Evolutionary conservation across 1,284 basidiomycete species (phyloP).

Genomic region (Erythrobasidium hasegawianum): DNA sequence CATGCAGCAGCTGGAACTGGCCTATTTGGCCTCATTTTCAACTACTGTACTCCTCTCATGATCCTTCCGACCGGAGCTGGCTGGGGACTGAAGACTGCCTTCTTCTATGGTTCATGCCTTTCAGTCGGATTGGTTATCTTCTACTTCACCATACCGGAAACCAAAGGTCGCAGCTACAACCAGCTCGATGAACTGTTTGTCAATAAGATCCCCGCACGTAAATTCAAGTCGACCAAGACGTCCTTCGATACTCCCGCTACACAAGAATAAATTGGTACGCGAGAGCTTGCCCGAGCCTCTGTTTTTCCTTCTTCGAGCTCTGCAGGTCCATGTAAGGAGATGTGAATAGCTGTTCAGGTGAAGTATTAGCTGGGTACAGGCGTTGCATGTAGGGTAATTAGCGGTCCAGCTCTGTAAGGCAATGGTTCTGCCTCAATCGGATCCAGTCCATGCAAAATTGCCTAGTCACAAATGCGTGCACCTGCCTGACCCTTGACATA

Average conservation of each 20-base stretch:
- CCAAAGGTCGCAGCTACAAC: background rate
- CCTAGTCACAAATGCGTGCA: no score
- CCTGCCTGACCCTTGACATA: no score
- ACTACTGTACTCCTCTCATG: slow-evolving; percentile 36
- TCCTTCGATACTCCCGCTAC: background rate
- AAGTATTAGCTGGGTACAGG: no score
- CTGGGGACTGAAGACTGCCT: slow-evolving; percentile 31
- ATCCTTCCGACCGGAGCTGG: slow-evolving; percentile 21
- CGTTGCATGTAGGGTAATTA: no score
- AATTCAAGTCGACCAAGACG: slow-evolving; percentile 25
- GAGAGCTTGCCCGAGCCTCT: no score
- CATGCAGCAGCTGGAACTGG: slow-evolving; percentile 29
- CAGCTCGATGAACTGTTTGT: slow-evolving; percentile 42
- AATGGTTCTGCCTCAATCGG: no score
- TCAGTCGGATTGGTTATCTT: slow-evolving; percentile 28
- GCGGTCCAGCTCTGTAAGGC: no score
- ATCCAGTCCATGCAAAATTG: no score
- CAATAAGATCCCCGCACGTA: slow-evolving; percentile 21
- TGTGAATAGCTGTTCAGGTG: no score
- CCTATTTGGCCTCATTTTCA: slow-evolving; percentile 34
- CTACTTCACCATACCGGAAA: slow-evolving; percentile 30
- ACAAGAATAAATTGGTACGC: no score
- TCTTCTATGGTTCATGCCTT: slow-evolving; percentile 34
- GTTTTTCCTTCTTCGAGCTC: no score
- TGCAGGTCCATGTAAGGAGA: no score